A percentile compares a stretch with the other conserved stretches of the same genome.
These are phyloP conservation scores for Leccinum boreale DNA, from an alignment of 768 basidiomycete species.

Conservation along the genomic window DNA sequence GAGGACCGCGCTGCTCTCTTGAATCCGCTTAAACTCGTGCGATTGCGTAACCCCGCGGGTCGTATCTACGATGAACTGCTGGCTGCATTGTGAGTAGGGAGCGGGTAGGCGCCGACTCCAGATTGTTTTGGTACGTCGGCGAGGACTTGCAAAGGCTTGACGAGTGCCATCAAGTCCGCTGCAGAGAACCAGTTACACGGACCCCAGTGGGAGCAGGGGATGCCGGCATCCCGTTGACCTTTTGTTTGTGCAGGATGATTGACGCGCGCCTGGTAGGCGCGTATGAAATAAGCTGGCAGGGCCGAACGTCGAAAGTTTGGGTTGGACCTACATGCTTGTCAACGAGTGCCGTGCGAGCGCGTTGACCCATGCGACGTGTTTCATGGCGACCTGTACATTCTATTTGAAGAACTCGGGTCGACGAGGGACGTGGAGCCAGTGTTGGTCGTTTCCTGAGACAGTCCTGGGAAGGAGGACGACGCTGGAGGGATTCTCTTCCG, in stretches of 20 bases:
- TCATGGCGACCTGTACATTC: slow-evolving; percentile 46
- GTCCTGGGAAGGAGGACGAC: slow-evolving; percentile 14
- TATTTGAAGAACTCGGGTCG: slow-evolving; percentile 64
- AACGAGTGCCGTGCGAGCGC: slow-evolving; percentile 35
- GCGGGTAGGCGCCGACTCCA: slow-evolving; percentile 61
- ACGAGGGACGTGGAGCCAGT: slow-evolving; percentile 13
- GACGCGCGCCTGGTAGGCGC: slow-evolving; percentile 53
- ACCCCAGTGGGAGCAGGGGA: not conserved
- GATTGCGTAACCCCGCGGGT: slow-evolving; percentile 40
- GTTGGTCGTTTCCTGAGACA: slow-evolving; percentile 27
- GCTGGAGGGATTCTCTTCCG: no score
- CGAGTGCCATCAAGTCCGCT: slow-evolving; percentile 19
- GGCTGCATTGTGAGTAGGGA: slow-evolving; percentile 42
- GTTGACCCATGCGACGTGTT: slow-evolving; percentile 50
- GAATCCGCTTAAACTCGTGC: slow-evolving; percentile 49
- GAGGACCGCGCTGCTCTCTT: slow-evolving; percentile 26
- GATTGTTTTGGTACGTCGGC: no score
- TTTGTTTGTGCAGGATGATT: slow-evolving; percentile 50
- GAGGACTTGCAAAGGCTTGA: no score
- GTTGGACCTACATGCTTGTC: slow-evolving; percentile 38
- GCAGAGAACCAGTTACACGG: slow-evolving; percentile 18
- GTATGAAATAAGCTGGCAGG: no score
- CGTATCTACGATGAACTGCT: slow-evolving; percentile 43
- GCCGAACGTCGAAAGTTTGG: no score
- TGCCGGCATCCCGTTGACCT: slow-evolving; percentile 38